phyloP scores from a whole-genome alignment of 2,329 filamentous ascomycete genomes.

The Dactylellina sp. region DNA sequence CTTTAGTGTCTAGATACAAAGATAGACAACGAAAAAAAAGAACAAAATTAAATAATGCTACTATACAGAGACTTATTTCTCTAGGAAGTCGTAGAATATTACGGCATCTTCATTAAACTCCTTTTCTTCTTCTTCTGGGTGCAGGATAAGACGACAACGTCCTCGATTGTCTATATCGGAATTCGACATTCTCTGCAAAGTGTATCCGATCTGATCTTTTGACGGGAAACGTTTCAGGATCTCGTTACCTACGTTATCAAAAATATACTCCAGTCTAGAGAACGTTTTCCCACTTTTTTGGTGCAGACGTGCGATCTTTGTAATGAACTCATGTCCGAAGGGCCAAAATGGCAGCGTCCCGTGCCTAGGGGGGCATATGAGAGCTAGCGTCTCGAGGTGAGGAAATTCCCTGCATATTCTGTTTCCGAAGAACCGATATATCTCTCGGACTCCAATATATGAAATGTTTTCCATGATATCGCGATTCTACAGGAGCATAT shows the following conservation, averaged over 20 bases:
- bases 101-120: constrained; percentile 2
- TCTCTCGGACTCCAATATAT: background rate
- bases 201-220: background rate
- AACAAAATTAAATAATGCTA: constrained; percentile 4
- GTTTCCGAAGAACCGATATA: background rate
- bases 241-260: background rate
- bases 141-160: background rate
- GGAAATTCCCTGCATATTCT: background rate
- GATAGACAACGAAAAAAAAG: constrained; percentile 32
- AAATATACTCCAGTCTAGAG: constrained; percentile 26
- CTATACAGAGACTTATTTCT: background rate
- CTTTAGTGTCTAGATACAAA: constrained; percentile 22
- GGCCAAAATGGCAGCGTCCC: too few species aligned
- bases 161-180: constrained; percentile 15
- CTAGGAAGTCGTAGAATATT: background rate
- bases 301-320: too few species aligned
- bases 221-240: background rate
- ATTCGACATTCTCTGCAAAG: background rate
- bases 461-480: background rate
- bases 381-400: background rate
- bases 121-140: background rate
- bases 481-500: background rate
- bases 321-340: too few species aligned
- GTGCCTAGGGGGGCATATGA: too few species aligned
- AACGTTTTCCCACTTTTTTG: too few species aligned